Evolutionary conservation across 345 rosid species (phyloP).

Genomic region (Citrus cavaleriei): DNA sequence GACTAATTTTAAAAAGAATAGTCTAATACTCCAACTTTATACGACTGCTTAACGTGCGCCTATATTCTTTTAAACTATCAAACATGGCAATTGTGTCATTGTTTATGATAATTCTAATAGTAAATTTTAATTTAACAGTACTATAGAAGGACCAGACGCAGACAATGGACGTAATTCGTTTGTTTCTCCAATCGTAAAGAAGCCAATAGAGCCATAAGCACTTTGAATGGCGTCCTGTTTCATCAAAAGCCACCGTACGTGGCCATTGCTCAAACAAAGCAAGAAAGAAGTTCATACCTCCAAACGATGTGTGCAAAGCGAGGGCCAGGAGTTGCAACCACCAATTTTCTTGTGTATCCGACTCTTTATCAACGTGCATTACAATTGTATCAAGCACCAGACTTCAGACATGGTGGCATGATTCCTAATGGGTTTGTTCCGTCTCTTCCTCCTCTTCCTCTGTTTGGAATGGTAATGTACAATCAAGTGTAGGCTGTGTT

Average conservation of each 20-base stretch:
- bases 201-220: neutral
- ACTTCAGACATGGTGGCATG: neutral
- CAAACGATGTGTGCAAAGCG: neutral
- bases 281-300: constrained; percentile 14
- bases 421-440: neutral
- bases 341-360: neutral
- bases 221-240: constrained; percentile 10
- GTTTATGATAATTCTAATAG: no score
- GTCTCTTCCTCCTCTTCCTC: neutral
- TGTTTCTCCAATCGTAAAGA: constrained; percentile 7
- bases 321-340: neutral
- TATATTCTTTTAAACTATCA: no score
- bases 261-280: constrained; percentile 35
- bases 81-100: no score
- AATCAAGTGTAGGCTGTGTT: neutral
- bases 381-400: neutral
- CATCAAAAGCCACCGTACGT: constrained; percentile 31
- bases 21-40: no score
- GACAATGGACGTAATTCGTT: neutral
- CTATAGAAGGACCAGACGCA: no score
- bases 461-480: neutral
- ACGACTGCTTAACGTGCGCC: no score
- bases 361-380: no score
- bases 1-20: no score
- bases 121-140: no score